A percentile compares a stretch with the other conserved stretches of the same genome.
Conservation (phyloP, 2,329 filamentous ascomycete genomes). For the Diaporthe sp. region DNA sequence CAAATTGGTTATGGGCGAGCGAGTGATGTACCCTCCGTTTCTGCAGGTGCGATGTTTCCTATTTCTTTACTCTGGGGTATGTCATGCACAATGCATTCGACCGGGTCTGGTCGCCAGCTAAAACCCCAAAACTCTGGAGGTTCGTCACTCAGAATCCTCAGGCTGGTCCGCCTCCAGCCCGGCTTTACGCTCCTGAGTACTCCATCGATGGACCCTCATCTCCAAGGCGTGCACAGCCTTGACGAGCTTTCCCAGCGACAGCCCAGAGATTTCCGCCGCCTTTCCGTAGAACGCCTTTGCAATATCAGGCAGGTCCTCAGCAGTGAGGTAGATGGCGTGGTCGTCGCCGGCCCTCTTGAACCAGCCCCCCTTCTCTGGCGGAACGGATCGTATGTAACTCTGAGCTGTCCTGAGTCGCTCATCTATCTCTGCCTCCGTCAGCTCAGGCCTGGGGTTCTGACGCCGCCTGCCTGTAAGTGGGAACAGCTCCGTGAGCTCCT, state of each 20-base stretch:
- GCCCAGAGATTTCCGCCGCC: conserved; percentile 54
- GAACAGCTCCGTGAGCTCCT: conserved; percentile 50
- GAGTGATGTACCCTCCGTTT: not conserved
- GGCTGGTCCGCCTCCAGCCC: conserved; percentile 5
- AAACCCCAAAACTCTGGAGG: no score
- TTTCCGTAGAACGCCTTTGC: conserved; percentile 57
- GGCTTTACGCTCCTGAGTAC: conserved; percentile 43
- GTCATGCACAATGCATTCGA: not conserved
- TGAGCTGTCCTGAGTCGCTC: conserved; percentile 43
- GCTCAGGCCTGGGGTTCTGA: conserved; percentile 28
- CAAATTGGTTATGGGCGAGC: no score
- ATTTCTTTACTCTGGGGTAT: not conserved
- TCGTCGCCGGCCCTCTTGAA: conserved; percentile 49
- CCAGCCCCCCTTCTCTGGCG: conserved; percentile 37
- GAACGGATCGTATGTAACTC: conserved; percentile 42
- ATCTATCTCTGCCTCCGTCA: conserved; percentile 45
- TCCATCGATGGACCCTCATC: conserved; percentile 51
- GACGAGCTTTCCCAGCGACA: conserved; percentile 52
- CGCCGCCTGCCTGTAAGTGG: conserved; percentile 44
- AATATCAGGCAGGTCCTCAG: conserved; percentile 56
- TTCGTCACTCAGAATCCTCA: conserved; percentile 15
- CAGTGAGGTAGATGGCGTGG: conserved; percentile 51
- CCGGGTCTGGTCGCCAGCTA: no score
- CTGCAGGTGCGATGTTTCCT: not conserved
- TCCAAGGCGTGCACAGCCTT: conserved; percentile 54